Base-by-base conservation (phyloP, 78 protist species). In the Andalucia godoyi region DNA sequence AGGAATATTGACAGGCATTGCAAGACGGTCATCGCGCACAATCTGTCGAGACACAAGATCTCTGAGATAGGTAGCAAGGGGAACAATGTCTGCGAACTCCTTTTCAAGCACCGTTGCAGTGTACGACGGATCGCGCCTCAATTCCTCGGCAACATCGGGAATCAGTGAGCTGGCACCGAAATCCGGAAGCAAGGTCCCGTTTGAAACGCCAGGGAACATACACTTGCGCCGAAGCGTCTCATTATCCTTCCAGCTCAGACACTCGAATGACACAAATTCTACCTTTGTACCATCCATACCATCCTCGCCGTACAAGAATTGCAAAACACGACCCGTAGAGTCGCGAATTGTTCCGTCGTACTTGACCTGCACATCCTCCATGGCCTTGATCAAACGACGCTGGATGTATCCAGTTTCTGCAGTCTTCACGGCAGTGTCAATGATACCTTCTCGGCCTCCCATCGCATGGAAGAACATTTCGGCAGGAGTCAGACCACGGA, bases 381-480 rank as follows among this genome's bases (percentile, higher is more conserved):
- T 72, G 12, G 98, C 85, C 70, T 90, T 91, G 59, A 91, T 71
- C 39, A 90, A 80, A 0, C 87, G 72, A 3, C 92, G 88, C 63
- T 97, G 98, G 70, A 94, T 91, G 79, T 97, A 97, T 1, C 99
- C 99, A 7, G 99, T 94, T 64, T 93, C 91, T 2, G 97, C 68
- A 1, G 99, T 97, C 87, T 98, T 98, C 27, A 94, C 97, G 37
- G 99, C 99, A 21, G 99, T 98, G 61, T 98, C 99, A 49, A 80
- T 64, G 17, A 87, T 58, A 1, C 94, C 94, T 53, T 97, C 99
- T 3, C 99, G 77, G 10, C 99, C 99, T 29, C 98, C 98, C 97
- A 93, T 94, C 25, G 99, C 96, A 69, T 98, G 99, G 95, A 97
- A 97, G 70, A 82, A 89, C 80, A 95, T 88, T 88, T 98, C 99